Percentiles rank a stretch among this genome's conserved stretches.
Evolutionary conservation across 2,329 filamentous ascomycete genomes (phyloP).

Genomic region (Arachnopeziza araneosa): DNA sequence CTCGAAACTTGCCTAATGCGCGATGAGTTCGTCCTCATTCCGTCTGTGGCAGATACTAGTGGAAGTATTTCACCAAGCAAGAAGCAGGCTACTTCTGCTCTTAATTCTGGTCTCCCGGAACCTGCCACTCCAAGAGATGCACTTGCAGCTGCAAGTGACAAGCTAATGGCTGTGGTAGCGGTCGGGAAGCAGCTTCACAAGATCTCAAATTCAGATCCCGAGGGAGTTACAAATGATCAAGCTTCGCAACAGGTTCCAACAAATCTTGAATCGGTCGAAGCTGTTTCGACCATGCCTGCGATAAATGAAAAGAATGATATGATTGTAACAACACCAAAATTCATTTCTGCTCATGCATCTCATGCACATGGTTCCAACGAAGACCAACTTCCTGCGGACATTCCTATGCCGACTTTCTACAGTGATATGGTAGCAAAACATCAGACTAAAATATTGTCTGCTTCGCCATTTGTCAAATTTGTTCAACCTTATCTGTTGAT

Average conservation of each 20-base stretch:
- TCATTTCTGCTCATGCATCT: conserved; percentile 32
- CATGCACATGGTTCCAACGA: conserved; percentile 38
- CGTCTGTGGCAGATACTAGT: conserved; percentile 50
- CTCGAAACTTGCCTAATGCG: conserved; percentile 91
- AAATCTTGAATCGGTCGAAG: neutral
- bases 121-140: conserved; percentile 10
- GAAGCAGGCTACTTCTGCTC: conserved; percentile 15
- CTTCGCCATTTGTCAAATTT: conserved; percentile 94
- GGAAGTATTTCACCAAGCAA: conserved; percentile 35
- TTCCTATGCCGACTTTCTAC: conserved; percentile 86
- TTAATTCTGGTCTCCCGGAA: conserved; percentile 4
- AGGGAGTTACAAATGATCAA: neutral
- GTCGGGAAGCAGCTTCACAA: neutral
- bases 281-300: neutral
- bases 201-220: neutral
- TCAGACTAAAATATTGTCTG: conserved; percentile 86
- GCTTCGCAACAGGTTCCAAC: neutral
- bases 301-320: conserved; percentile 1
- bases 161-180: conserved; percentile 20
- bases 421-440: conserved; percentile 93
- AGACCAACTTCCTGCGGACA: conserved; percentile 64
- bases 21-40: conserved; percentile 85
- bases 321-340: conserved; percentile 13
- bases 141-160: conserved; percentile 22
- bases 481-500: conserved; percentile 89